These are phyloP conservation scores for Penicillium flavigenum DNA, from an alignment of 495 filamentous ascomycete genomes.

Conservation along the genomic window DNA sequence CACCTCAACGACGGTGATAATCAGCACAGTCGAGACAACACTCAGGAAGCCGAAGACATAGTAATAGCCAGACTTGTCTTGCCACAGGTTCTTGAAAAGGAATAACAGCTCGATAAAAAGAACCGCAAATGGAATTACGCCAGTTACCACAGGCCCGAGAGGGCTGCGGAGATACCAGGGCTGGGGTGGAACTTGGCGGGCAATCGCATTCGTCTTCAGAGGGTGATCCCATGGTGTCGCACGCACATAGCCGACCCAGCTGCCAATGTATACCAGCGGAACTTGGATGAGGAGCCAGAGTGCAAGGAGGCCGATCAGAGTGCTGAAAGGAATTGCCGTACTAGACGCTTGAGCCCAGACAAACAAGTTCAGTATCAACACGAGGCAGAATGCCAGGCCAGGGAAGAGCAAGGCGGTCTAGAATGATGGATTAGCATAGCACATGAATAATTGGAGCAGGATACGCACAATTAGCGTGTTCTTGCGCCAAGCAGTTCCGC, in stretches of 20 bases:
- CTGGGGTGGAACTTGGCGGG: constrained; percentile 75
- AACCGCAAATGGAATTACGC: constrained; percentile 86
- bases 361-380: constrained; percentile 88
- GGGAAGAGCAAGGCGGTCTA: constrained; percentile 80
- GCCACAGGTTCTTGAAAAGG: constrained; percentile 88
- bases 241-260: constrained; percentile 73
- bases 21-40: constrained; percentile 69
- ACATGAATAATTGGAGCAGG: background rate
- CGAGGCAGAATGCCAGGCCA: constrained; percentile 71
- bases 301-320: constrained; percentile 70
- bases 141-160: constrained; percentile 67
- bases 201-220: constrained; percentile 71
- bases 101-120: constrained; percentile 93
- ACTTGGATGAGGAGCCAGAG: constrained; percentile 91
- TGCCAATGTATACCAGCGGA: constrained; percentile 82
- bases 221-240: constrained; percentile 79
- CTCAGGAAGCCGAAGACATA: constrained; percentile 92
- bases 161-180: constrained; percentile 73
- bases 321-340: constrained; percentile 87
- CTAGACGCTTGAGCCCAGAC: constrained; percentile 92
- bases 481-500: constrained; percentile 72
- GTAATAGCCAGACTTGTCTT: constrained; percentile 91
- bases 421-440: constrained; percentile 22
- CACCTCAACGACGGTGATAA: constrained; percentile 82
- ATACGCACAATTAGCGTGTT: constrained; percentile 69